Base-by-base conservation (phyloP, 1,284 basidiomycete genomes). In the Tilletia indica region DNA sequence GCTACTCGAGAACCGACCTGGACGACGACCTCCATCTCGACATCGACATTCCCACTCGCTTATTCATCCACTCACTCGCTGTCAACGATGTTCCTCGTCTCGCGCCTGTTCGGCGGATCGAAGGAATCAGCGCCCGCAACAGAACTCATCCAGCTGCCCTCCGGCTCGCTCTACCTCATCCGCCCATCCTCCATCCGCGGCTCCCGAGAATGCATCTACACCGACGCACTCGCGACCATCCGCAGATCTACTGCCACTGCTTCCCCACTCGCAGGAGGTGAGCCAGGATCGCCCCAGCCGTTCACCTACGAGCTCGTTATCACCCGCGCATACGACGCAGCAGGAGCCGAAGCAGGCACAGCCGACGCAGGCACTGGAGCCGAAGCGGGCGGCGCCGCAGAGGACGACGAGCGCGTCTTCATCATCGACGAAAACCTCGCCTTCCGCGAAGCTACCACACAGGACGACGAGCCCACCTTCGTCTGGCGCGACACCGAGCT, bases 141-240 rank as follows among this genome's bases (percentile, higher is more conserved):
- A 34, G 81, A 82, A 73, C 89, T 99, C 68, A 93, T 97, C 68
- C 96, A 97, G 87, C 92, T 98, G 71, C 92, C 93, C 16, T 91
- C 91, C 75, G 97, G 96, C 2, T 91, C 94, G 82, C 89, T 99
- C 39, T 96, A 92, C 86, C 90, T 98, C 73, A 90, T 96, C 71
- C 90, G 96, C 67, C 92, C 93, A 14, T 93, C 92, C 73, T 92
- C 91, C 77, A 91, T 97, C 78, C 91, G 96, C 78, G 92, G 93
- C 51, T 92, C 92, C 12, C 87, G 94, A 79, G 96, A 98, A 87
- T 99, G 97, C 93, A 97, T 99, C 87, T 99, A 94, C 86, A 93
- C 94, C 79, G 94, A 97, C 81, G 95, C 95, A 8, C 94, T 97
- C 85, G 92, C 92, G 12, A 95, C 94, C 25, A 92, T 99, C 81